Evolutionary conservation across 78 protist genomes (phyloP).

Genomic region (Planoprotostelium fungivorum): DNA sequence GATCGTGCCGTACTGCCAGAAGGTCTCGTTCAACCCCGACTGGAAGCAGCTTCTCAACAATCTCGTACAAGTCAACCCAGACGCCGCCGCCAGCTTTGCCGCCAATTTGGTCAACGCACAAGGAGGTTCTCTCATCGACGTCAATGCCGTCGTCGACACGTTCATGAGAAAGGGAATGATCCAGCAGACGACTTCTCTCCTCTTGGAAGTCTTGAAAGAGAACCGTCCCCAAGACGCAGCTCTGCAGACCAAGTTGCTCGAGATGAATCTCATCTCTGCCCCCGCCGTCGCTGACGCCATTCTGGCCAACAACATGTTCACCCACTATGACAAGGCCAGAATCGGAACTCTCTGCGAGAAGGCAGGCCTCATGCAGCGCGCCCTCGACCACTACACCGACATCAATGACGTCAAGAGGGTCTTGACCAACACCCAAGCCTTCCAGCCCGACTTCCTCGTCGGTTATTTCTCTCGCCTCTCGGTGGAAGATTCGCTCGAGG

Average conservation of each 20-base stretch:
- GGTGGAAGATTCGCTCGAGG: constrained; percentile 81
- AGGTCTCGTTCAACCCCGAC: constrained; percentile 80
- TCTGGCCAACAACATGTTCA: constrained; percentile 80
- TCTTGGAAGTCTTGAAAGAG: constrained; percentile 90
- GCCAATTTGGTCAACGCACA: constrained; percentile 62
- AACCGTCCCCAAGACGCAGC: constrained; percentile 80
- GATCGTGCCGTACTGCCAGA: constrained; percentile 87
- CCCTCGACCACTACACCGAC: constrained; percentile 96
- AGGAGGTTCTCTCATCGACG: constrained; percentile 72
- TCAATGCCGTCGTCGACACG: constrained; percentile 78
- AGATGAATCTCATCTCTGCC: constrained; percentile 86
- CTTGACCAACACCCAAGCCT: constrained; percentile 55
- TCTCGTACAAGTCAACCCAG: constrained; percentile 76
- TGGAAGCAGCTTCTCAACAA: constrained; percentile 53
- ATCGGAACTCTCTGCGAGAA: constrained; percentile 96
- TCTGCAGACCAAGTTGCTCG: constrained; percentile 96
- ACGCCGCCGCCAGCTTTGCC: constrained; percentile 86
- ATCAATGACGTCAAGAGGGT: constrained; percentile 91
- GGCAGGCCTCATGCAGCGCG: constrained; percentile 93
- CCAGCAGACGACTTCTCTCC: constrained; percentile 87
- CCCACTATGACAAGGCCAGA: constrained; percentile 88
- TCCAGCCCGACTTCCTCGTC: constrained; percentile 76
- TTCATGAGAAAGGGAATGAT: constrained; percentile 79
- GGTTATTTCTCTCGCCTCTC: constrained; percentile 84
- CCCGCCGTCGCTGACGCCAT: constrained; percentile 97